A percentile compares a stretch with the other conserved stretches of the same genome.
Conservation (phyloP, 2,329 filamentous ascomycete genomes). For the Ascochyta viciae-villosae region DNA sequence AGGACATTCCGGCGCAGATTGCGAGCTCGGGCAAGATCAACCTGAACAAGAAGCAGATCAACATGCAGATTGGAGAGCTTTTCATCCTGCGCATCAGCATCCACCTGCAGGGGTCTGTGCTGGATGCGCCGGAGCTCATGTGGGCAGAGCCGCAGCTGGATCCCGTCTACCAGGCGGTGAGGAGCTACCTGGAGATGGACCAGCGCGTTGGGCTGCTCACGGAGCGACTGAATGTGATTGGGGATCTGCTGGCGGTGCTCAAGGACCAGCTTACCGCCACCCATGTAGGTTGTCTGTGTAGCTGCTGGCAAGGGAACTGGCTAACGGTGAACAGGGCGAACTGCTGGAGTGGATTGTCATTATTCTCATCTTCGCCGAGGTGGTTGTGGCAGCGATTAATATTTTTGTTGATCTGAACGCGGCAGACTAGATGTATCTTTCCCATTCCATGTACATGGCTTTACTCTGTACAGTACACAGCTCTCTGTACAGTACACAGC, state of each 20-base stretch:
- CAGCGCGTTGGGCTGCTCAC: conserved; percentile 89
- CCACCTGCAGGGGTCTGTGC: conserved; percentile 93
- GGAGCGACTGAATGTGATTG: conserved; percentile 90
- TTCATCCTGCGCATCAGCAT: conserved; percentile 99
- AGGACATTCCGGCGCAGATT: conserved; percentile 91
- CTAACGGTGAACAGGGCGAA: conserved; percentile 48
- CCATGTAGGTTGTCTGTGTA: conserved; percentile 40
- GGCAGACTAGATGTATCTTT: conserved; percentile 54
- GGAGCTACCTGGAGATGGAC: conserved; percentile 97
- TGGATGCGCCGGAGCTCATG: conserved; percentile 96
- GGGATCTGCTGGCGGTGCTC: conserved; percentile 87
- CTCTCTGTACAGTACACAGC: too few species aligned
- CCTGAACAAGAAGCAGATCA: conserved; percentile 87
- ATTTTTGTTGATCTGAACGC: conserved; percentile 94
- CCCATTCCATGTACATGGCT: conserved; percentile 22
- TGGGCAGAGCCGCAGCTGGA: conserved; percentile 98
- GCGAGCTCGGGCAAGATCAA: conserved; percentile 91
- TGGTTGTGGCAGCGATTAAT: conserved; percentile 89
- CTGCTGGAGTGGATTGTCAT: conserved; percentile 73
- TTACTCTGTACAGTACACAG: conserved; percentile 5
- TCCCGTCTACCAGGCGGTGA: conserved; percentile 92
- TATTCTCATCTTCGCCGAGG: conserved; percentile 92
- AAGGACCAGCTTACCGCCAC: conserved; percentile 96
- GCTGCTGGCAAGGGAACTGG: background rate
- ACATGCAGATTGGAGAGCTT: conserved; percentile 98